Evolutionary conservation across 768 basidiomycete species (phyloP), one percentile per base, ranked within the genome.

Genomic region (Lactarius sanguifluus): DNA sequence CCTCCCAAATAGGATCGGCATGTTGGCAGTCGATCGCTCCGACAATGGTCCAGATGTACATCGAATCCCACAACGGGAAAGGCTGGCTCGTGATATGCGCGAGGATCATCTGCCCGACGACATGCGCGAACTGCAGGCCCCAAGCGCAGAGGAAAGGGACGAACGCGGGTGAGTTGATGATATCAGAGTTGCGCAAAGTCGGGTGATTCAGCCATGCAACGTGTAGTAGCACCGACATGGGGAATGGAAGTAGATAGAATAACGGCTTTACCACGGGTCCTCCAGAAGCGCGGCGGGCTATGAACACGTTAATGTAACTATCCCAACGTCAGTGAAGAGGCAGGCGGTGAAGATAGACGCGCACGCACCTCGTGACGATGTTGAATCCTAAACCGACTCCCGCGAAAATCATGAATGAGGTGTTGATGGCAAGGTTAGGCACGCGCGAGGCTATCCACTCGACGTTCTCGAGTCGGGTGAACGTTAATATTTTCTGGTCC

Each of bases 101-200:
- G 56, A 97, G 79, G 72, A 98, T 98, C 82, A 98, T 91, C 70
- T 89, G 81, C 13, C 94, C 93, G 43, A 97, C 96, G 74, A 95
- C 89, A 69, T 92, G 91, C 34, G 91, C 89, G 70, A 93, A 92
- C 76, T 92, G 90, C 61, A 92, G 76, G n/a, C 95, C 96, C 95
- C 96, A 98, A 23, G 91, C 88, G 72, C 87, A 89, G 20, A 96
- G 77, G 80, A 96, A 97, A 3, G 95, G 94, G 13, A 98, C 78
- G 73, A 98, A 88, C 30, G 88, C 82, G 1, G 87, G 80, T 1
- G 91, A 91, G 70, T 89, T 81, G 47, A 97, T 80, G 75, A 96
- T 86, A n/a, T 79, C 80, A 3, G 88, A 87, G 64, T 86, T 78
- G 63, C 82, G 77, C 71, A 80, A 78, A 23, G 83, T 77, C 10